These are phyloP conservation scores for Sarocladium kiliense DNA, from an alignment of 2,329 filamentous ascomycete species.

Conservation along the genomic window DNA sequence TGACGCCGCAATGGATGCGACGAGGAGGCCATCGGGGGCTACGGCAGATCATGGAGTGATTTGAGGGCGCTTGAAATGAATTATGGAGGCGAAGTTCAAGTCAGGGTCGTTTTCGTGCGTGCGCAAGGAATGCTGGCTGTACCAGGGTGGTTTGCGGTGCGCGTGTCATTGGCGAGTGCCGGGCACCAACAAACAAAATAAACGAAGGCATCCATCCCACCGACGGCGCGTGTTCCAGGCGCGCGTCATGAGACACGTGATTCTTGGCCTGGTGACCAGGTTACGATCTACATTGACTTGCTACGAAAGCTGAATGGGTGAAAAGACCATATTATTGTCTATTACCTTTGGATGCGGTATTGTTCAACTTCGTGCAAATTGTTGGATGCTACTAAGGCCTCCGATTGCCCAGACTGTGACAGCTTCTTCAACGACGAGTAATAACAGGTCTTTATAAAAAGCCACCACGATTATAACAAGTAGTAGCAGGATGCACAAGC, in stretches of 20 bases:
- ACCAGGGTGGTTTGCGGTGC: background rate
- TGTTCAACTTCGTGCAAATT: too few relatives aligned
- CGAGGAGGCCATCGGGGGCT: conserved; percentile 18
- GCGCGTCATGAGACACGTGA: conserved; percentile 7
- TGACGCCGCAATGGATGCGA: conserved; percentile 27
- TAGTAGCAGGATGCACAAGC: too few relatives aligned
- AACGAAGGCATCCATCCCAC: conserved; percentile 5
- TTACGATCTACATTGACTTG: background rate
- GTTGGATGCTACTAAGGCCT: too few relatives aligned
- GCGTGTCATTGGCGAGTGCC: conserved; percentile 4
- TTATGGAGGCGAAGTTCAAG: conserved; percentile 5
- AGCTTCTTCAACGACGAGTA: too few relatives aligned
- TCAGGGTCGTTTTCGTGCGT: conserved; percentile 8
- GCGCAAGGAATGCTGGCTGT: background rate
- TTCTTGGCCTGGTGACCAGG: background rate
- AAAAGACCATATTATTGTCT: too few relatives aligned
- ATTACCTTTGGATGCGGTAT: background rate
- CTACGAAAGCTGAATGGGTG: background rate
- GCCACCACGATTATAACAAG: too few relatives aligned
- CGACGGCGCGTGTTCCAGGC: background rate
- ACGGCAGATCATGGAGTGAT: conserved; percentile 10
- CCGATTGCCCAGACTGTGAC: too few relatives aligned
- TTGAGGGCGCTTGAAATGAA: background rate
- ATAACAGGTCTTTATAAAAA: too few relatives aligned
- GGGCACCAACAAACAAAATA: conserved; percentile 9